Evolutionary conservation across 169 alveolate species (phyloP).

Genomic region (Toxoplasma gondii): DNA sequence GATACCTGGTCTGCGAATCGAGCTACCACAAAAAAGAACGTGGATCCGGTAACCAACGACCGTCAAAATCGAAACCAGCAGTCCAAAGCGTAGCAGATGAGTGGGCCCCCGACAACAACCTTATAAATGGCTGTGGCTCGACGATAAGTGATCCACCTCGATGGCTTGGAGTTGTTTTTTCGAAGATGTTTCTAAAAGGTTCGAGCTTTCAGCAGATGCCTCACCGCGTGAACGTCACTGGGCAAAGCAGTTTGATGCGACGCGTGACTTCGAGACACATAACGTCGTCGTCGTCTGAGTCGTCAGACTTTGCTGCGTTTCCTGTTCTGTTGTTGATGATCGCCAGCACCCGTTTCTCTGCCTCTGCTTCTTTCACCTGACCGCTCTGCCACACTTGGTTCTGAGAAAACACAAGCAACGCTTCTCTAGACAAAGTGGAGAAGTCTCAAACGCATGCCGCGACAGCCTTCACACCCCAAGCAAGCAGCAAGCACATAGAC

Average conservation of each 20-base stretch:
- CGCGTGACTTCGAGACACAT: slow-evolving; percentile 82
- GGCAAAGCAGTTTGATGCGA: slow-evolving; percentile 81
- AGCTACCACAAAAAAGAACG: too few relatives aligned
- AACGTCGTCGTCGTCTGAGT: slow-evolving; percentile 83
- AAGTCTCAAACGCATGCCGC: background rate
- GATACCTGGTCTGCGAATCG: too few relatives aligned
- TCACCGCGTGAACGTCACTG: slow-evolving; percentile 81
- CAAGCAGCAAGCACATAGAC: too few relatives aligned
- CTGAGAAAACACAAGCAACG: background rate
- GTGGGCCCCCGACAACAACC: too few relatives aligned
- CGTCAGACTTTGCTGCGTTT: slow-evolving; percentile 52
- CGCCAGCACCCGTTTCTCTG: slow-evolving; percentile 50
- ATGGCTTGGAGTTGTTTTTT: too few relatives aligned
- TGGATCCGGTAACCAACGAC: too few relatives aligned
- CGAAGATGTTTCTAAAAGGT: too few relatives aligned
- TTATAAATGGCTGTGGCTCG: too few relatives aligned
- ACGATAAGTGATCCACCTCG: too few relatives aligned
- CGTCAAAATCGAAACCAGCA: too few relatives aligned
- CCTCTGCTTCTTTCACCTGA: slow-evolving; percentile 9
- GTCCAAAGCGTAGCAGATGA: too few relatives aligned
- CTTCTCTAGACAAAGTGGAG: background rate
- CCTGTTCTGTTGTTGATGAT: slow-evolving; percentile 25
- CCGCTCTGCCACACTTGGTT: background rate
- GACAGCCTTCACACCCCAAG: too few relatives aligned
- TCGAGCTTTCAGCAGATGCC: background rate